Evolutionary conservation across 2,329 filamentous ascomycete species (phyloP).

Genomic region (Shiraia bambusicola): DNA sequence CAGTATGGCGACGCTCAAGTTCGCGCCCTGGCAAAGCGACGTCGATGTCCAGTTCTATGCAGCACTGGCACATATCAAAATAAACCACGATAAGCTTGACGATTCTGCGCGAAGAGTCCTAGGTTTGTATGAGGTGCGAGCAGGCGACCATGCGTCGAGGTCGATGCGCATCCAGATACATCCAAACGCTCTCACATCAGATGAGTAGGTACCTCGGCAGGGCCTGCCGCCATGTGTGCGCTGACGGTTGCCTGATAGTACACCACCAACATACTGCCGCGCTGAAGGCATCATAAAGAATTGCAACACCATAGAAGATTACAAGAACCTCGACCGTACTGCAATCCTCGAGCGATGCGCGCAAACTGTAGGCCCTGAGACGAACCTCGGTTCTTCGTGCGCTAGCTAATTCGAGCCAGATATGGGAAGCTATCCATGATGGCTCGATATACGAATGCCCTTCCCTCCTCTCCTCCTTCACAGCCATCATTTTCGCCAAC

Average conservation of each 20-base stretch:
- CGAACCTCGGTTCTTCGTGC: neutral
- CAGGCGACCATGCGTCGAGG: slow-evolving; percentile 67
- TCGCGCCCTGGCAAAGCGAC: slow-evolving; percentile 88
- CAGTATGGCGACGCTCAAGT: slow-evolving; percentile 60
- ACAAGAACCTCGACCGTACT: slow-evolving; percentile 77
- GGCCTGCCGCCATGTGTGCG: neutral
- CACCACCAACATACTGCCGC: slow-evolving; percentile 60
- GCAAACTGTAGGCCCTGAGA: slow-evolving; percentile 62
- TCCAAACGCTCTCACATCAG: slow-evolving; percentile 79
- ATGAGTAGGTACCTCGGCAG: slow-evolving; percentile 64
- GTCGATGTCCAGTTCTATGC: slow-evolving; percentile 96
- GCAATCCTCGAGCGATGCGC: slow-evolving; percentile 77
- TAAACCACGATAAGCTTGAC: slow-evolving; percentile 95
- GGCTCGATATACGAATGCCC: slow-evolving; percentile 95
- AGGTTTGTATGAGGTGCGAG: slow-evolving; percentile 84
- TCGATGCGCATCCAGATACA: slow-evolving; percentile 90
- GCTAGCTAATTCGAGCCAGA: slow-evolving; percentile 53
- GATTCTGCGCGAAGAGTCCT: slow-evolving; percentile 85
- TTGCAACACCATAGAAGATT: slow-evolving; percentile 93
- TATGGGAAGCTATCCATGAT: slow-evolving; percentile 97
- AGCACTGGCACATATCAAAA: slow-evolving; percentile 86
- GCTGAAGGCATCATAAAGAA: slow-evolving; percentile 95
- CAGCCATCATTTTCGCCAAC: slow-evolving; percentile 88
- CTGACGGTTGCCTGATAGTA: slow-evolving; percentile 23
- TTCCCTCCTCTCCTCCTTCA: slow-evolving; percentile 85